These are phyloP conservation scores for Diaporthe ilicicola DNA, from an alignment of 2,329 filamentous ascomycete species.

Conservation along the genomic window DNA sequence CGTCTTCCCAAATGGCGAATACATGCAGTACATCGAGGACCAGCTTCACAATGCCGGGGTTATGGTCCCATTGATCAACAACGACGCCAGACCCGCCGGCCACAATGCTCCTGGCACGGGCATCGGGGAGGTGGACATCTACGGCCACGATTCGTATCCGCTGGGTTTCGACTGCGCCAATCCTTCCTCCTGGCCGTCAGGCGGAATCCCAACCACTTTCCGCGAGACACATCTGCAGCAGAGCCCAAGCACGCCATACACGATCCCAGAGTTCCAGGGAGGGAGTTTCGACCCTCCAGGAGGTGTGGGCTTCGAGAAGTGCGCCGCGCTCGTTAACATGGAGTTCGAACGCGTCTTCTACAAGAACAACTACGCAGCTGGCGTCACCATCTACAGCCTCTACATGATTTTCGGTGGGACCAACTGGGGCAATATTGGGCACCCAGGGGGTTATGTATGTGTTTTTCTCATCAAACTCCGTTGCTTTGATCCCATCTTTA, in stretches of 20 bases:
- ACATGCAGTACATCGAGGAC: constrained; percentile 76
- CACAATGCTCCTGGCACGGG: constrained; percentile 69
- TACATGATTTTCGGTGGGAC: constrained; percentile 77
- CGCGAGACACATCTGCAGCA: constrained; percentile 62
- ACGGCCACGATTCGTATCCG: constrained; percentile 71
- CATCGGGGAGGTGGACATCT: constrained; percentile 66
- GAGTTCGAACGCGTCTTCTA: constrained; percentile 83
- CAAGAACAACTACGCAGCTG: constrained; percentile 76
- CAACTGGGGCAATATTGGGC: constrained; percentile 84
- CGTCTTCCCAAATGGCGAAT: constrained; percentile 70
- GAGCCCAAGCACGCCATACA: constrained; percentile 73
- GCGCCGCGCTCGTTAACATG: constrained; percentile 70
- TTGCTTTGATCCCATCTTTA: background rate
- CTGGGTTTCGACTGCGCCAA: constrained; percentile 68
- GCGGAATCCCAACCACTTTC: constrained; percentile 64
- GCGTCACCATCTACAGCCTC: constrained; percentile 73
- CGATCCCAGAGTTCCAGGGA: constrained; percentile 57
- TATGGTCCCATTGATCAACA: constrained; percentile 79
- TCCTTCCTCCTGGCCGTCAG: constrained; percentile 67
- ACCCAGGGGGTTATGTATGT: constrained; percentile 65
- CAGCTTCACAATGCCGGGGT: constrained; percentile 76
- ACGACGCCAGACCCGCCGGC: constrained; percentile 69
- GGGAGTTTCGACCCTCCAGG: constrained; percentile 80
- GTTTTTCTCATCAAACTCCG: background rate
- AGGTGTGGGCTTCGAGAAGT: constrained; percentile 75